Conservation (phyloP, 306 rosid species). For the Senna tora region DNA sequence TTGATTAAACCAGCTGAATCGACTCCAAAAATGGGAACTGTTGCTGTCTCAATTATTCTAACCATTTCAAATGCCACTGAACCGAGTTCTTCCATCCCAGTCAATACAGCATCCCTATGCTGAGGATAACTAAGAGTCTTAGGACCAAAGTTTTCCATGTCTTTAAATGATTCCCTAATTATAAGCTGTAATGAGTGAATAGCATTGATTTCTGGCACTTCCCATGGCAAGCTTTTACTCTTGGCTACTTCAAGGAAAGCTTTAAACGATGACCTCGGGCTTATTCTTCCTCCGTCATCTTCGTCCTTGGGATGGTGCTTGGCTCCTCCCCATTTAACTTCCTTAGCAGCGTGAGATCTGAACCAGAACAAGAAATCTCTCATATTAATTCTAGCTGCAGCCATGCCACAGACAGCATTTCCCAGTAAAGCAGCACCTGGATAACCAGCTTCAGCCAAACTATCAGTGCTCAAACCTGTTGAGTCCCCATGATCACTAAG, state of each 20-base stretch:
- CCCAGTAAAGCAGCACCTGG: constrained; percentile 72
- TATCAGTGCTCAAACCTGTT: constrained; percentile 75
- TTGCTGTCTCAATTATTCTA: constrained; percentile 84
- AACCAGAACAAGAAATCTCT: constrained; percentile 89
- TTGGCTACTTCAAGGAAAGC: constrained; percentile 79
- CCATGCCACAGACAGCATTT: constrained; percentile 81
- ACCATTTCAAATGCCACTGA: constrained; percentile 85
- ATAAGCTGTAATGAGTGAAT: constrained; percentile 81
- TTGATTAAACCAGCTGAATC: constrained; percentile 67
- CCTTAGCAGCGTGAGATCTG: constrained; percentile 73
- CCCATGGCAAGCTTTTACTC: constrained; percentile 83
- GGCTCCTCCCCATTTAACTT: constrained; percentile 85
- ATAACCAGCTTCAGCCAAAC: constrained; percentile 80
- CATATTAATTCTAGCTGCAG: constrained; percentile 60
- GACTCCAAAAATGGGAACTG: constrained; percentile 82
- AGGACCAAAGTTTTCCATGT: constrained; percentile 39
- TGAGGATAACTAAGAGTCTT: constrained; percentile 37
- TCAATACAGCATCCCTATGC: constrained; percentile 39
- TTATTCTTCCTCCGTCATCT: constrained; percentile 72
- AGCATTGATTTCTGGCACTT: constrained; percentile 72
- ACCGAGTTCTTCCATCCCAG: constrained; percentile 59
- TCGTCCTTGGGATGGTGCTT: constrained; percentile 76
- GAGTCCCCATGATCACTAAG: constrained; percentile 61
- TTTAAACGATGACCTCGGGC: constrained; percentile 78
- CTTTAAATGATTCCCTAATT: constrained; percentile 69